phyloP scores from a whole-genome alignment of 1,284 basidiomycete genomes.

The Leccinum angustisporum region DNA sequence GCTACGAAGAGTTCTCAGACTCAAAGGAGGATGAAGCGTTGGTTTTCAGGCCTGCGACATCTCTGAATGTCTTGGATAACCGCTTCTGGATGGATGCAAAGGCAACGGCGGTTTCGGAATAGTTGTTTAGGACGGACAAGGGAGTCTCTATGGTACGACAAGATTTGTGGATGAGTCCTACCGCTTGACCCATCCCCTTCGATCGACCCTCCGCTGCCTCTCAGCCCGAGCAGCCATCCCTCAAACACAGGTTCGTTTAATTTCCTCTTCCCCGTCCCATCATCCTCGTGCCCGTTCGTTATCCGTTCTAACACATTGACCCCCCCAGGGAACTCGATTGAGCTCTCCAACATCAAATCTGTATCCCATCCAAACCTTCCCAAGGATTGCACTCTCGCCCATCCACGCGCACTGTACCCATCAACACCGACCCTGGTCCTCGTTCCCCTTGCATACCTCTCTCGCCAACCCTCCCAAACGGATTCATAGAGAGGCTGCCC shows the following conservation, averaged over 20 bases:
- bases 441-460: constrained; percentile 6
- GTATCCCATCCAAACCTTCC: constrained; percentile 16
- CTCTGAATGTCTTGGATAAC: constrained; percentile 64
- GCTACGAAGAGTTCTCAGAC: too few species aligned
- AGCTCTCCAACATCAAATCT: constrained; percentile 10
- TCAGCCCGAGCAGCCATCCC: neutral
- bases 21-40: constrained; percentile 34
- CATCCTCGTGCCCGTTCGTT: neutral
- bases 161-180: constrained; percentile 69
- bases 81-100: constrained; percentile 72
- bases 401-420: constrained; percentile 13
- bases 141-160: constrained; percentile 73
- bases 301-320: constrained; percentile 12
- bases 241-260: constrained; percentile 17
- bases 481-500: constrained; percentile 45
- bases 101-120: constrained; percentile 64
- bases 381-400: constrained; percentile 13
- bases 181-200: constrained; percentile 44
- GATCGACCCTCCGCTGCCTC: neutral
- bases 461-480: constrained; percentile 25
- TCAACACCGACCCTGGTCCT: neutral
- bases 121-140: constrained; percentile 66
- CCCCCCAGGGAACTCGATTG: neutral
- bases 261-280: constrained; percentile 2
- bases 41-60: constrained; percentile 59